Evolutionary conservation across 331 rosid species (phyloP), one percentile per base, ranked within the genome.

Genomic region (Spiraea crenata): DNA sequence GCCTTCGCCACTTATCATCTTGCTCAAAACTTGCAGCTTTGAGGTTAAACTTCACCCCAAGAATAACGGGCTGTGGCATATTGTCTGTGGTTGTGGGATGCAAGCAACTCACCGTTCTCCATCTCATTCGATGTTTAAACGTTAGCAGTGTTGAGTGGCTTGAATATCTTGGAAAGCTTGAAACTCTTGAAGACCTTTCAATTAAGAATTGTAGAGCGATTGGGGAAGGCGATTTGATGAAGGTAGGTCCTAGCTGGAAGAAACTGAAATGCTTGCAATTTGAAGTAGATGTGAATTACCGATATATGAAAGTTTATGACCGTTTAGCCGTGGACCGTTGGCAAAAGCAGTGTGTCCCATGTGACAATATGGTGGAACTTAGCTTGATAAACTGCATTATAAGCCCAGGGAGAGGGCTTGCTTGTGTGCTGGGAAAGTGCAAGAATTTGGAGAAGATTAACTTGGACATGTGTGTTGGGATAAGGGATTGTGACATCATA

Each of bases 391-490:
- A 90, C 71, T 92, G 97, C 88, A 92, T 92, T 51, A 92, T 92
- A 61, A 86, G 97, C 78, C 92, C 96, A 0, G 98, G 97, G 55
- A 88, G 95, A 78, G 98, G 98, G 15, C 96, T 92, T 74, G 93
- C 97, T 74, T 92, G 98, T 58, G 90, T 92, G 41, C 57, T 92
- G 63, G 84, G 88, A 12, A 90, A 85, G 80, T 92, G 98, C 77
- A 85, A 81, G 81, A 92, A 85, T 78, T 75, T 92, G 85, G 83
- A 86, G 77, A 92, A 73, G 72, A 73, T 92, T 85, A 88, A 85
- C 80, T 84, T 92, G 39, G 98, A 92, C 76, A 90, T 85, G 93
- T 92, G 96, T 68, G 96, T 92, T 81, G 98, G 98, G 51, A 83
- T 90, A 17, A 82, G 90, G 76, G 93, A 92, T 83, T 76, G 44